phyloP scores from a whole-genome alignment of 1,284 basidiomycete genomes.

The Ganoderma boninense region DNA sequence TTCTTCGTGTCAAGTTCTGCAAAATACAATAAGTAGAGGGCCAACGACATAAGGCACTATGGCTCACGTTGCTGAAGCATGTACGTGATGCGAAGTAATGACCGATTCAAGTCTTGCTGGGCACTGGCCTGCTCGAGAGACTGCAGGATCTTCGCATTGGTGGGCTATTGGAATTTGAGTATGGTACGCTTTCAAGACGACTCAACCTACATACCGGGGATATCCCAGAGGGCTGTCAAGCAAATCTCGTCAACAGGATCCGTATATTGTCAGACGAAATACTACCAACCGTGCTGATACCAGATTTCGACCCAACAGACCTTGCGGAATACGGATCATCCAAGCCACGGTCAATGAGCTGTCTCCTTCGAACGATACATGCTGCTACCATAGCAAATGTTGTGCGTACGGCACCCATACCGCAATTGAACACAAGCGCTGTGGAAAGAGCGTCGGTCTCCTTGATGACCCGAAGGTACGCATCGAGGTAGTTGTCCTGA shows the following conservation, averaged over 20 bases:
- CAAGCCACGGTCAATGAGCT: conserved; percentile 80
- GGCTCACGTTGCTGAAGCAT: conserved; percentile 81
- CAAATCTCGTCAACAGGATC: not conserved
- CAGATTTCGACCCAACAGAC: conserved; percentile 41
- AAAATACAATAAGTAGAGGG: conserved; percentile 14
- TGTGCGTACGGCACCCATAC: conserved; percentile 96
- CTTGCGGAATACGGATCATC: conserved; percentile 75
- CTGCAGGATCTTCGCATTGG: conserved; percentile 64
- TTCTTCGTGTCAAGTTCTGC: conserved; percentile 66
- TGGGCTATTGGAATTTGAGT: conserved; percentile 45
- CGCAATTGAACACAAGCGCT: conserved; percentile 94
- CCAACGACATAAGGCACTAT: not conserved
- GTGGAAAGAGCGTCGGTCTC: conserved; percentile 84
- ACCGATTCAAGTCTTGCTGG: conserved; percentile 86
- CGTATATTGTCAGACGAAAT: too few species aligned
- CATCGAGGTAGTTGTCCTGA: conserved; percentile 94
- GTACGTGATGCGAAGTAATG: conserved; percentile 85
- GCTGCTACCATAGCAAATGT: conserved; percentile 99
- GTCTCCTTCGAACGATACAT: conserved; percentile 86
- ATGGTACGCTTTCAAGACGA: too few species aligned
- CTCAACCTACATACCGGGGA: conserved; percentile 7
- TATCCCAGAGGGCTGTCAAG: conserved; percentile 25
- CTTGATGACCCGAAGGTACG: conserved; percentile 87
- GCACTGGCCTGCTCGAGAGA: conserved; percentile 81
- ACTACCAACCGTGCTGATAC: conserved; percentile 53